Conservation (phyloP, 139 green algal species). For the Chlamydomonas asymmetrica region DNA sequence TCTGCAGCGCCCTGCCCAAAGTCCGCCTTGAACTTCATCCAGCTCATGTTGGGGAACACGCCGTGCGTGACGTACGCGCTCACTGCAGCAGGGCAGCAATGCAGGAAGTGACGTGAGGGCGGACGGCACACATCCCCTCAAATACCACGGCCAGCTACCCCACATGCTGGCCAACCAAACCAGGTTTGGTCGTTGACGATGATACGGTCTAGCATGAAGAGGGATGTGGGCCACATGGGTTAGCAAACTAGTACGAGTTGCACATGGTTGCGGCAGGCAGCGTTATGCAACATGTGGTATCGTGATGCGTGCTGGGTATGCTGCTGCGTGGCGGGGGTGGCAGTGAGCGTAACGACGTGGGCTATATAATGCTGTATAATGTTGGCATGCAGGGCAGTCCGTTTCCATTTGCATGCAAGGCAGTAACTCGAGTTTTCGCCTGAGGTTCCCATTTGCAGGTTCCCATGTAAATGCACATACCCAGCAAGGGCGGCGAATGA, state of each 20-base stretch:
- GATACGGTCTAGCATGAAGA: constrained; percentile 3
- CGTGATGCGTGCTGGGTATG: too few relatives aligned
- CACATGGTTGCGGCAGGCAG: too few relatives aligned
- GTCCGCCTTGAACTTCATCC: constrained; percentile 74
- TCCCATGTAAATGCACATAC: too few relatives aligned
- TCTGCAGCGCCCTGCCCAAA: constrained; percentile 35
- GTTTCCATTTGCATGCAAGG: too few relatives aligned
- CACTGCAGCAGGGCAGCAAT: constrained; percentile 67
- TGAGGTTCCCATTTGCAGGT: too few relatives aligned
- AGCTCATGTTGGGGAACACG: constrained; percentile 93
- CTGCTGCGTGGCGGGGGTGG: too few relatives aligned
- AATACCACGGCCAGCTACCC: not conserved
- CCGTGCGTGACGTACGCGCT: constrained; percentile 96
- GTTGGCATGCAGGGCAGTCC: too few relatives aligned
- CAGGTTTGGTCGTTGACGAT: not conserved
- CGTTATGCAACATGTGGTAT: too few relatives aligned
- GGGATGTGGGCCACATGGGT: not conserved
- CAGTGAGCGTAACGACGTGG: too few relatives aligned
- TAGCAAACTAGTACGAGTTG: not conserved
- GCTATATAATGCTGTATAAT: too few relatives aligned
- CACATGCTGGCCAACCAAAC: not conserved
- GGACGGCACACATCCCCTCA: not conserved
- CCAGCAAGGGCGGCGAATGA: too few relatives aligned
- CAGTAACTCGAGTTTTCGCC: too few relatives aligned
- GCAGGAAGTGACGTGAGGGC: not conserved